Base-by-base conservation (phyloP, 495 filamentous ascomycete species). In the Penicillium paxilli region DNA sequence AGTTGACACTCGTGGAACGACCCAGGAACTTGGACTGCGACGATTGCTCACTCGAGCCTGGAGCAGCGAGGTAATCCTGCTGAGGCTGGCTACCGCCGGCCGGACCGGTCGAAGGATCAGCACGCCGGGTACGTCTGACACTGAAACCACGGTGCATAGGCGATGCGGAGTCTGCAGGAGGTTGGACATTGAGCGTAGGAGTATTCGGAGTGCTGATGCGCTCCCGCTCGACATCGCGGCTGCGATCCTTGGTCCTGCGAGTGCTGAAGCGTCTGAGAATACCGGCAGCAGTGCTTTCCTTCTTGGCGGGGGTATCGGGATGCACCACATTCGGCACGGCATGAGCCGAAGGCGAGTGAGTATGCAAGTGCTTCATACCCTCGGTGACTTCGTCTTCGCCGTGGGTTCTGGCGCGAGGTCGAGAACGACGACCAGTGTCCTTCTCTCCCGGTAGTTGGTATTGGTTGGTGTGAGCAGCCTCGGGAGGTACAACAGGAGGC, bases 301-400 rank as follows among this genome's bases (percentile, higher is more conserved):
- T 98, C 73, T 89, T 92, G 26, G 71, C 72, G 0, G 85, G 80
- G 16, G 80, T 83, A 44, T 91, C 89, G 4, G 82, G 75, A 1
- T 78, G 78, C 0, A 82, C 73, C 23, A 75, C 66, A 12, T 80
- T 77, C 37, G 83, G 73, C 33, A 85, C 78, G 19, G 76, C 67
- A 64, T 85, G 77, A 53, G 77, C 69, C 28, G 74, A 71, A 7
- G 77, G 70, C 6, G 78, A 63, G 49, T 80, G 67, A 60, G 88
- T 58, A 66, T 91, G 85, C 16, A 88, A 70, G 62, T 87, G 87
- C 70, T 91, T 90, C 71, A 90, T 74, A 3, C 80, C 81, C 45
- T 94, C 89, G 3, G 84, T 76, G 14, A 92, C 81, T 28, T 99
- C 95, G 56, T 98, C 94, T 69, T 98, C 94, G 37, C 94, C 96